These are phyloP conservation scores for Malassezia pachydermatis DNA, from an alignment of 1,284 basidiomycete species.

Conservation along the genomic window DNA sequence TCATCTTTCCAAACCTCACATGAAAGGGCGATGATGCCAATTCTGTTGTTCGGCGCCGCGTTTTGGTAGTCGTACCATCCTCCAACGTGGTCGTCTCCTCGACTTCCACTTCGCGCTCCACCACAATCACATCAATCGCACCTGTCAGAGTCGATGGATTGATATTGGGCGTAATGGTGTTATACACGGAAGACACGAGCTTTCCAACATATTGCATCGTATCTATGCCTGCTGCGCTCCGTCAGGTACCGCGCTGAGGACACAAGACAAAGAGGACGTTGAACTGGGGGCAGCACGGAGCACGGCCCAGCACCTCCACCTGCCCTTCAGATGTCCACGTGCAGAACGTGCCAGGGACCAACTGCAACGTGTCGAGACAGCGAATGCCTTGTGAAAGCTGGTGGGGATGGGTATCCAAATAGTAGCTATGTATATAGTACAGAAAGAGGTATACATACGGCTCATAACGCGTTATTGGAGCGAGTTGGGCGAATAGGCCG, in stretches of 20 bases:
- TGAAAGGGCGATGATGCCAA: constrained; percentile 92
- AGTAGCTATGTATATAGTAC: background rate
- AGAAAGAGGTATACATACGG: background rate
- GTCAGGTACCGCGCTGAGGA: background rate
- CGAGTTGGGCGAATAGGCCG: background rate
- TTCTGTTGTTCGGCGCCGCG: constrained; percentile 49
- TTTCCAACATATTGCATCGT: constrained; percentile 47
- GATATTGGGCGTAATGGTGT: constrained; percentile 48
- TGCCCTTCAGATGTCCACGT: background rate
- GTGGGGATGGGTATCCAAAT: background rate
- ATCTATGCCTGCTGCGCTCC: background rate
- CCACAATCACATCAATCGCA: constrained; percentile 48
- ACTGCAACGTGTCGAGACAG: background rate
- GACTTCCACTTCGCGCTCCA: constrained; percentile 50
- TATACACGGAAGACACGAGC: constrained; percentile 46
- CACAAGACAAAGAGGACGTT: background rate
- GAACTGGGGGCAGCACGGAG: background rate
- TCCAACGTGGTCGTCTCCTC: constrained; percentile 52
- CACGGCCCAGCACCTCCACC: constrained; percentile 8
- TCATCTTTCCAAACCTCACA: constrained; percentile 95
- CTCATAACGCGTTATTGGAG: background rate
- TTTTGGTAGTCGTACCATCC: constrained; percentile 22
- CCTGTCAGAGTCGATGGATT: constrained; percentile 47
- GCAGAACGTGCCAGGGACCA: background rate
- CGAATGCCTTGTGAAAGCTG: background rate